phyloP scores from a whole-genome alignment of 2,329 filamentous ascomycete genomes.

The Exserohilum turcica region DNA sequence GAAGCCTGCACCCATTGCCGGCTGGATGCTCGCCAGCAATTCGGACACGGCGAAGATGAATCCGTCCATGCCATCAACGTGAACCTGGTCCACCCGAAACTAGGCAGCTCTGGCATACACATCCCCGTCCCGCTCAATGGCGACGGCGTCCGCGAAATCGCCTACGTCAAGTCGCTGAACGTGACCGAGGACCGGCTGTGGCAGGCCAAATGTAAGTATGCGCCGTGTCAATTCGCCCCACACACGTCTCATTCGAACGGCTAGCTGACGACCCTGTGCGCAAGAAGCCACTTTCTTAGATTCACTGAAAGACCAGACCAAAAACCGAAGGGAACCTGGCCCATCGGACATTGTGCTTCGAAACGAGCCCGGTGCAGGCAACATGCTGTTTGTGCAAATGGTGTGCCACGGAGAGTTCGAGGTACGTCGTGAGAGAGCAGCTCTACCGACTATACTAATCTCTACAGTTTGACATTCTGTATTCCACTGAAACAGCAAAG shows the following conservation, averaged over 20 bases:
- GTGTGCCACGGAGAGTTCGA: conserved; percentile 84
- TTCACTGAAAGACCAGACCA: conserved; percentile 66
- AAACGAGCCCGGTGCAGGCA: conserved; percentile 73
- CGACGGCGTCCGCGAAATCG: conserved; percentile 66
- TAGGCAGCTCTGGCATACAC: conserved; percentile 79
- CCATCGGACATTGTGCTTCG: conserved; percentile 51
- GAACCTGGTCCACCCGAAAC: conserved; percentile 67
- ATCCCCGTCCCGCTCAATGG: conserved; percentile 66
- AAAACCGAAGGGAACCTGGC: conserved; percentile 16
- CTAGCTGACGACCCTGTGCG: conserved; percentile 36
- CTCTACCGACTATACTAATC: conserved; percentile 1
- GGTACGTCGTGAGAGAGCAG: conserved; percentile 39
- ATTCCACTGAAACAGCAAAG: conserved; percentile 75
- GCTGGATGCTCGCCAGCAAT: conserved; percentile 62
- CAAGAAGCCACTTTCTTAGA: conserved; percentile 63
- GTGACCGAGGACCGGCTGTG: conserved; percentile 71
- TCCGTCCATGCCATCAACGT: conserved; percentile 68
- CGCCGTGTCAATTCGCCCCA: background rate
- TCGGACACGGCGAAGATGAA: conserved; percentile 53
- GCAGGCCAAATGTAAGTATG: conserved; percentile 70
- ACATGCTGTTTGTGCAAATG: conserved; percentile 86
- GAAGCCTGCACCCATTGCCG: conserved; percentile 53
- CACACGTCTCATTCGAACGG: background rate
- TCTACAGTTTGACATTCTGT: conserved; percentile 80
- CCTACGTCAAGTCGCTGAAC: conserved; percentile 69